Base-by-base conservation (phyloP, 306 rosid genomes). In the Castanospermum australe region DNA sequence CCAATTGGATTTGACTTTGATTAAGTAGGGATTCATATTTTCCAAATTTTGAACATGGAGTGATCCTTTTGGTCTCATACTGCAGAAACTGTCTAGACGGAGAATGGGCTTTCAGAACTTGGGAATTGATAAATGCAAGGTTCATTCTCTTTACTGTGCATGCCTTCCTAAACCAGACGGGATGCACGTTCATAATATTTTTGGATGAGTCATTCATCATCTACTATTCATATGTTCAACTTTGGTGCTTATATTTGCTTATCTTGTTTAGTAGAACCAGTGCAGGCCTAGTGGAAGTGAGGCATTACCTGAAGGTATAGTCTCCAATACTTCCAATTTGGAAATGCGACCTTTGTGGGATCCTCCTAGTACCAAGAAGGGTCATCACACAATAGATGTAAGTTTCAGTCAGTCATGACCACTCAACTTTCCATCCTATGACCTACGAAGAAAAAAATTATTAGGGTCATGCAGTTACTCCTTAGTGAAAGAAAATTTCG, bases 271-370 rank as follows among this genome's bases (percentile, higher is more conserved):
- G 87, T 81, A 92, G 95, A 82, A 84, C 42, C 86, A 71, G 44
- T 76, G 83, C 81, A 83, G 86, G 73, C 88, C 92, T 61, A 48
- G 21, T 47, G 97, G 93, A 82, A 89, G 88, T 36, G 86, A 83
- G 68, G 79, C 88, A 25, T 84, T 92, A 71, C 97, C 97, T 68
- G 41, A 78, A 89, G 97, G 89, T 47, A 87, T 92, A 71, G 62
- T 90, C 61, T 62, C 85, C 73, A 62, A 66, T 62, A 89, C 90
- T 62, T 81, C 96, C 11, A 74, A 90, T 81, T 63, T 92, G 85
- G 83, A 87, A 63, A 78, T 87, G 93, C 76, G 84, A 69, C 90
- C 85, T 8, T 57, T 92, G 57, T 89, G 96, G 97, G 87, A 79
- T 11, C 30, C 67, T 62, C 79, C 14, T 1, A 12, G 39, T 39